Evolutionary conservation across 352 stramenopile species (phyloP), one percentile per base, ranked within the genome.

Genomic region (Thalassiosira delicatula): DNA sequence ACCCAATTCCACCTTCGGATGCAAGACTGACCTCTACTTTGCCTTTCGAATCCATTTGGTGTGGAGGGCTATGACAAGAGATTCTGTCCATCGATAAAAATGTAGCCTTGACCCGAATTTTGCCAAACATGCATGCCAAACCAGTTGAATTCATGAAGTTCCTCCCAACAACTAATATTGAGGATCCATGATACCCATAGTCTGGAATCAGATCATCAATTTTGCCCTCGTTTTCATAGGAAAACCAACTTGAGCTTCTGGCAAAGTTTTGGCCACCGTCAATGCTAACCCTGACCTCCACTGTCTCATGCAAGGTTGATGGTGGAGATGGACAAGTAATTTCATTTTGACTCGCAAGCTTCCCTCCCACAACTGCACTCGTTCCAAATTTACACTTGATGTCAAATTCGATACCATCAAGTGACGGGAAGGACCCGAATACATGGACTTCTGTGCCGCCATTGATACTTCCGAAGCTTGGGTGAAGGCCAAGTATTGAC

Each of bases 221-320:
- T 62, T 91, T 49, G 29, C 72, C 80, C 44, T 85, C 88, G 4
- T 62, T 44, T 27, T 86, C 44, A 79, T 94, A 94, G 8, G 72
- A 83, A 80, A 92, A 91, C 77, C 73, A 88, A 67, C 29, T 68
- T 12, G 73, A 83, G 59, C 83, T 90, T 4, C 74, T 69, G 49
- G 37, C 46, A 54, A 79, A 88, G 51, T 87, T 86, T 3, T 72
- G 19, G 11, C 70, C 74, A 27, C 63, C 67, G 66, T 87, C 71
- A 54, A 68, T 70, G 46, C 76, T 86, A 11, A 90, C 12, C 49
- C 77, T 67, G 19, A 90, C 37, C 30, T 88, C 69, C 2, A 88
- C 76, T 32, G 72, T 76, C 67, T 88, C 76, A 32, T 66, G 27
- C 17, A 59, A 33, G 19, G 19, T 14, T n/a, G 32, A 21, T 63